Percentiles rank a stretch among this genome's conserved stretches.
Conservation (phyloP, 1,284 basidiomycete genomes). For the Pascua sp. region DNA sequence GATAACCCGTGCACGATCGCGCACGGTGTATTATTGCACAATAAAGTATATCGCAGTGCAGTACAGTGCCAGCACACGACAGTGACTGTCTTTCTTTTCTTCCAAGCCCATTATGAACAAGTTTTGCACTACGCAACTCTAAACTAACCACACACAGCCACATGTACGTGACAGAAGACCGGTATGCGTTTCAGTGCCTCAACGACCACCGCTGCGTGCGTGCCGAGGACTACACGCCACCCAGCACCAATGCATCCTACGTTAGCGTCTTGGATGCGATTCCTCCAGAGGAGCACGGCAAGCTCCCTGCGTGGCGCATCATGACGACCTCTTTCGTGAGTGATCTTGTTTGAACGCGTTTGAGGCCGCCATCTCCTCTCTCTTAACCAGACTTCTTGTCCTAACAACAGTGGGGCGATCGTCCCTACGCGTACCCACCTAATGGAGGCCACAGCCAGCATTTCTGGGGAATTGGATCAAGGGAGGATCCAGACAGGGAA, state of each 20-base stretch:
- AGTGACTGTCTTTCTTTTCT: background rate
- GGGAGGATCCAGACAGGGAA: no score
- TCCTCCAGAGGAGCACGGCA: constrained; percentile 31
- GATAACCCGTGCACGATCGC: no score
- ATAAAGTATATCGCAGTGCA: background rate
- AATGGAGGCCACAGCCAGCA: no score
- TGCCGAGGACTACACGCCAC: constrained; percentile 31
- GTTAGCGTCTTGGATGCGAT: constrained; percentile 25
- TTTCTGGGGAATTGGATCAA: no score
- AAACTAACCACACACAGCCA: background rate
- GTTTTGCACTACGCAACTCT: background rate
- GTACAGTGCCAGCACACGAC: background rate
- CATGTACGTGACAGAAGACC: constrained; percentile 13
- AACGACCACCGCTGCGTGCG: constrained; percentile 44
- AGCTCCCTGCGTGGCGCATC: constrained; percentile 40
- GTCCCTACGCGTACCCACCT: background rate
- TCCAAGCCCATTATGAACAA: background rate
- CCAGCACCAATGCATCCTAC: constrained; percentile 18
- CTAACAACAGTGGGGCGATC: constrained; percentile 9
- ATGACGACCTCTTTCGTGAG: constrained; percentile 43
- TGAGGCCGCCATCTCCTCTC: background rate
- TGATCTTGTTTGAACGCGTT: background rate
- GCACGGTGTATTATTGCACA: no score
- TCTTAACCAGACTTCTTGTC: background rate
- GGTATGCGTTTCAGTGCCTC: constrained; percentile 33